phyloP scores from a whole-genome alignment of 2,329 filamentous ascomycete species.

The Aspergillus neotritici region DNA sequence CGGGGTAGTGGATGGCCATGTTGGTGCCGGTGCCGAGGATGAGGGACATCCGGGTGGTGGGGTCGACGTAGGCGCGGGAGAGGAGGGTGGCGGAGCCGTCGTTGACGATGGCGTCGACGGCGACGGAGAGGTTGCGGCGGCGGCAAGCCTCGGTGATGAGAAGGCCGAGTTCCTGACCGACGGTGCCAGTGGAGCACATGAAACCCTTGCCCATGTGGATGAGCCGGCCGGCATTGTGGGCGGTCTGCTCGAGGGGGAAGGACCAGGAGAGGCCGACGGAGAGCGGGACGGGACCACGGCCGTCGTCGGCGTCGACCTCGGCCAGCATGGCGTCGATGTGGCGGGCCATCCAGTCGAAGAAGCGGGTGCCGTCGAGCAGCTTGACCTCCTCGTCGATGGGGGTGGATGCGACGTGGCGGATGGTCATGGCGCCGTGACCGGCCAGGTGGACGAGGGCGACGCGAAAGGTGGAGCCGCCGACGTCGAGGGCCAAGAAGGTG shows the following conservation, averaged over 20 bases:
- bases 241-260: slow-evolving; percentile 62
- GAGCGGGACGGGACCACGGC: slow-evolving; percentile 37
- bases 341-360: slow-evolving; percentile 63
- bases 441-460: slow-evolving; percentile 57
- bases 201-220: slow-evolving; percentile 63
- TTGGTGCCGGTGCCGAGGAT: slow-evolving; percentile 63
- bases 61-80: slow-evolving; percentile 57
- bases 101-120: slow-evolving; percentile 59
- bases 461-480: slow-evolving; percentile 62
- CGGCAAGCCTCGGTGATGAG: slow-evolving; percentile 56
- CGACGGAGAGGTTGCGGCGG: slow-evolving; percentile 50
- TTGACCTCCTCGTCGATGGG: slow-evolving; percentile 54
- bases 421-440: slow-evolving; percentile 46
- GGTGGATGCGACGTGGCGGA: slow-evolving; percentile 50
- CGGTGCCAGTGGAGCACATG: slow-evolving; percentile 52
- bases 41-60: slow-evolving; percentile 56
- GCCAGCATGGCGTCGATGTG: slow-evolving; percentile 52
- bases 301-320: slow-evolving; percentile 37
- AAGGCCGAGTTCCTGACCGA: slow-evolving; percentile 55
- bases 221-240: slow-evolving; percentile 51
- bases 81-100: slow-evolving; percentile 58
- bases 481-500: slow-evolving; percentile 57
- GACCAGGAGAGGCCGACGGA: slow-evolving; percentile 61
- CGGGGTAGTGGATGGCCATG: slow-evolving; percentile 57
- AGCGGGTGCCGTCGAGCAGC: slow-evolving; percentile 49